These are phyloP conservation scores for Phytophthora pseudosyringae DNA, from an alignment of 352 stramenopile species.

Conservation along the genomic window DNA sequence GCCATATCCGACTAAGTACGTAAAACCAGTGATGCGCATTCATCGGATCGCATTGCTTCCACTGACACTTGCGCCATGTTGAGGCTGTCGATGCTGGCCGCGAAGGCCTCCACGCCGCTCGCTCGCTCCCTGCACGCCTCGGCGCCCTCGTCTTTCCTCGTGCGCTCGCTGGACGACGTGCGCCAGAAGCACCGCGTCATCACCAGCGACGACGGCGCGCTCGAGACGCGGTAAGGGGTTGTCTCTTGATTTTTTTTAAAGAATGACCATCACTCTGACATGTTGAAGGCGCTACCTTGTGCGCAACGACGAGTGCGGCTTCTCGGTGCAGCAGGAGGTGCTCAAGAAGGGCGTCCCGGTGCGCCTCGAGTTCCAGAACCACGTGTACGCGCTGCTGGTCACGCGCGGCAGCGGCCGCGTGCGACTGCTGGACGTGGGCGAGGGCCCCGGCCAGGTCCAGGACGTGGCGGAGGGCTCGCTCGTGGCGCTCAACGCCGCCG, in stretches of 20 bases:
- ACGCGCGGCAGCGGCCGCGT: constrained; percentile 62
- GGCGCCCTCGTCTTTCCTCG: constrained; percentile 46
- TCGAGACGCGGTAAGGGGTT: constrained; percentile 58
- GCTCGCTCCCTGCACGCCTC: constrained; percentile 53
- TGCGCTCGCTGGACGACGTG: constrained; percentile 63
- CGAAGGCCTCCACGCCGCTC: constrained; percentile 7
- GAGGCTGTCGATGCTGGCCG: constrained; percentile 11
- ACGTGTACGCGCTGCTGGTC: constrained; percentile 77
- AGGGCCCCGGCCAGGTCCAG: constrained; percentile 43
- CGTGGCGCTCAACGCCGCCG: constrained; percentile 67
- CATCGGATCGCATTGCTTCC: background rate
- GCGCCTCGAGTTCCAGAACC: constrained; percentile 75
- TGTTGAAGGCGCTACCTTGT: constrained; percentile 65
- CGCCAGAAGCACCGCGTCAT: constrained; percentile 47
- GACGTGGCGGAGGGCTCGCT: constrained; percentile 55
- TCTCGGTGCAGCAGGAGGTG: constrained; percentile 81
- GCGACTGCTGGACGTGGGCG: constrained; percentile 56
- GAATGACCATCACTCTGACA: constrained; percentile 15
- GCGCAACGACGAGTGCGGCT: constrained; percentile 72
- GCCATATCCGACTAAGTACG: constrained; percentile 9
- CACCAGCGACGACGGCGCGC: constrained; percentile 46
- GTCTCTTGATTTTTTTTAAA: background rate
- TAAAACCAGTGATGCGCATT: background rate
- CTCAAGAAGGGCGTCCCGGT: constrained; percentile 59
- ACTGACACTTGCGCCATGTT: constrained; percentile 5